Conservation (phyloP, 176 grass and related monocot species). For the Leersia perrieri region DNA sequence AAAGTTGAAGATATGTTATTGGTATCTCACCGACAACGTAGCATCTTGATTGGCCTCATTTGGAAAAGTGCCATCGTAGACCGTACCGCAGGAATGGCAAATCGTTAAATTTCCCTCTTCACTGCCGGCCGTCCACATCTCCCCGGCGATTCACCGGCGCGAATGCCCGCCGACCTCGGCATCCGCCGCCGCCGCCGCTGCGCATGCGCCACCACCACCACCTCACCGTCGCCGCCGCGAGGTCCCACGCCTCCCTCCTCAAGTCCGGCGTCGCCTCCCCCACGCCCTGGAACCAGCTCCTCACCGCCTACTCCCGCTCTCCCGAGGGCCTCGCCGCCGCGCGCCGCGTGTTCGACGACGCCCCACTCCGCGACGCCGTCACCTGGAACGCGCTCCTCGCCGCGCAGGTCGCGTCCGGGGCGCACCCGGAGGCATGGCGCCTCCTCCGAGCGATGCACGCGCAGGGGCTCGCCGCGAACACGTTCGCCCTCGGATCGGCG, state of each 20-base stretch:
- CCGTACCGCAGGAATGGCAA: too few relatives aligned
- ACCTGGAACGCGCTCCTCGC: slow-evolving; percentile 73
- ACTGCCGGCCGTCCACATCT: too few relatives aligned
- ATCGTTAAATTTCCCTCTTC: too few relatives aligned
- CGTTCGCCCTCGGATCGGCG: slow-evolving; percentile 47
- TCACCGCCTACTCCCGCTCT: slow-evolving; percentile 43
- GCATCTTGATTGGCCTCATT: too few relatives aligned
- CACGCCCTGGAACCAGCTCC: slow-evolving; percentile 59
- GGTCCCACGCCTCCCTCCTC: slow-evolving; percentile 44
- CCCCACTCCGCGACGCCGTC: slow-evolving; percentile 37
- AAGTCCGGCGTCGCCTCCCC: slow-evolving; percentile 42
- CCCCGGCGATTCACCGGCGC: too few relatives aligned
- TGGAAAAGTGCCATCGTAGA: too few relatives aligned
- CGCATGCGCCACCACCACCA: slow-evolving; percentile 30
- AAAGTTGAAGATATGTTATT: too few relatives aligned
- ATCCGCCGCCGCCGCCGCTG: neutral
- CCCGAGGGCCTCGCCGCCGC: slow-evolving; percentile 17
- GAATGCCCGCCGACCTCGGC: neutral
- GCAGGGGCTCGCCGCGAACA: slow-evolving; percentile 24
- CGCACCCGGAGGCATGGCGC: slow-evolving; percentile 25
- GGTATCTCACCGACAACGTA: too few relatives aligned
- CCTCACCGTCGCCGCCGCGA: slow-evolving; percentile 21
- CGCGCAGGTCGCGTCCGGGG: slow-evolving; percentile 29
- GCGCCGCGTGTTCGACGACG: slow-evolving; percentile 55
- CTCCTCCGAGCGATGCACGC: slow-evolving; percentile 38